Evolutionary conservation across 805 yeast species (phyloP).

Genomic region (Kluyveromyces dobzhanskii): DNA sequence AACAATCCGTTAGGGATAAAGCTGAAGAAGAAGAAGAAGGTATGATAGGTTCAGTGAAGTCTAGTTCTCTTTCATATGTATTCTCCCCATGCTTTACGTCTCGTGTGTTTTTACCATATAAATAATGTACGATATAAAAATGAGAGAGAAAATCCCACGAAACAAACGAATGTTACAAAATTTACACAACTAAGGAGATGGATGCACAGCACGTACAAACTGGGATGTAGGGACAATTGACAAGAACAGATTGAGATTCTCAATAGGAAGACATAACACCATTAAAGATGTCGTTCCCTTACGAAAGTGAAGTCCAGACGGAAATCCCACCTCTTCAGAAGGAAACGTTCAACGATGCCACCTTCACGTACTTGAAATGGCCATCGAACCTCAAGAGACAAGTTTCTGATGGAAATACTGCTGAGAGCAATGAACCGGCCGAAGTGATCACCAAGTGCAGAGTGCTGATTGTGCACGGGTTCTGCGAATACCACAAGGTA

Average conservation of each 20-base stretch:
- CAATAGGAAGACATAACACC: too few species aligned
- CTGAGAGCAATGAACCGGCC: neutral
- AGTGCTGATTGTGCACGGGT: slow-evolving; percentile 61
- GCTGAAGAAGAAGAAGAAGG: slow-evolving; percentile 11
- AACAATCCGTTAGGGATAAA: slow-evolving; percentile 18
- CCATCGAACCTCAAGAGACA: slow-evolving; percentile 9
- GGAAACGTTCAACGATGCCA: slow-evolving; percentile 22
- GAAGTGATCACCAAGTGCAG: slow-evolving; percentile 37
- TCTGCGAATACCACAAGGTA: slow-evolving; percentile 46
- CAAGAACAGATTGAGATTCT: too few species aligned
- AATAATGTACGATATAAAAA: too few species aligned
- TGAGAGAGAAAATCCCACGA: too few species aligned
- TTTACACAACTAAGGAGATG: too few species aligned
- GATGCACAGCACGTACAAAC: too few species aligned
- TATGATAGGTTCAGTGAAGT: neutral
- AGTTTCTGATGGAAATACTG: too few species aligned
- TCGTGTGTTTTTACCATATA: too few species aligned
- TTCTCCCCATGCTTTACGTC: too few species aligned
- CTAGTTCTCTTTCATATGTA: too few species aligned
- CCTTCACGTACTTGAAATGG: slow-evolving; percentile 25
- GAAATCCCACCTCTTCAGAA: slow-evolving; percentile 16
- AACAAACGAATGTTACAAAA: too few species aligned
- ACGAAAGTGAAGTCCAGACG: slow-evolving; percentile 20
- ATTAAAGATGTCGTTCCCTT: slow-evolving; percentile 7
- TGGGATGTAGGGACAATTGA: too few species aligned